Conservation (phyloP, 2,329 filamentous ascomycete species). For the Claviceps citrina region DNA sequence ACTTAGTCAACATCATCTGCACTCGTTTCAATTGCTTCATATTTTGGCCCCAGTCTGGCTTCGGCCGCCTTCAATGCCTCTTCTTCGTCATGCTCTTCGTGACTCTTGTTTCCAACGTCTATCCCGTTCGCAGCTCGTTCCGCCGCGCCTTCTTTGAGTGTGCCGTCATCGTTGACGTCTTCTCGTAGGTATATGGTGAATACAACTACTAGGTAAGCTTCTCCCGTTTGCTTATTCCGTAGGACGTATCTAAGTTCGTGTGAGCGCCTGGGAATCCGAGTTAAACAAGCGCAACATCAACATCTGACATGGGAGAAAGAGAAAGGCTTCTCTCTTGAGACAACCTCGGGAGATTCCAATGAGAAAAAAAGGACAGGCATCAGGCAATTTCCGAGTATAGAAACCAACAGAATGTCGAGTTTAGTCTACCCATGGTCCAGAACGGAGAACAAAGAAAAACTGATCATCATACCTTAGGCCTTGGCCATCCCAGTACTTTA, state of each 20-base stretch:
- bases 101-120: constrained; percentile 11
- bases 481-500: constrained; percentile 70
- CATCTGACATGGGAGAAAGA: no score
- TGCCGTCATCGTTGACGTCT: constrained; percentile 44
- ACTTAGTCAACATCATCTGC: constrained; percentile 30
- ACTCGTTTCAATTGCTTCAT: constrained; percentile 13
- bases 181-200: constrained; percentile 64
- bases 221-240: constrained; percentile 59
- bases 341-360: neutral
- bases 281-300: constrained; percentile 8
- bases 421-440: constrained; percentile 2
- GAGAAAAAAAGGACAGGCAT: neutral
- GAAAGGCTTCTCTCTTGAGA: no score
- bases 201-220: constrained; percentile 65
- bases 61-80: constrained; percentile 24
- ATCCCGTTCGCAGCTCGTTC: constrained; percentile 11
- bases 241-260: constrained; percentile 84
- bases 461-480: constrained; percentile 45
- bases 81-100: constrained; percentile 17
- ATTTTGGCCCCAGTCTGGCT: constrained; percentile 18
- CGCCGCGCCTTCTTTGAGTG: constrained; percentile 29
- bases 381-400: no score
- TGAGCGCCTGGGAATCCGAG: constrained; percentile 41
- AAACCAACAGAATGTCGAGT: neutral
- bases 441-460: neutral